Evolutionary conservation across 495 filamentous ascomycete genomes (phyloP).

Genomic region (Thermochaetoides thermophila): DNA sequence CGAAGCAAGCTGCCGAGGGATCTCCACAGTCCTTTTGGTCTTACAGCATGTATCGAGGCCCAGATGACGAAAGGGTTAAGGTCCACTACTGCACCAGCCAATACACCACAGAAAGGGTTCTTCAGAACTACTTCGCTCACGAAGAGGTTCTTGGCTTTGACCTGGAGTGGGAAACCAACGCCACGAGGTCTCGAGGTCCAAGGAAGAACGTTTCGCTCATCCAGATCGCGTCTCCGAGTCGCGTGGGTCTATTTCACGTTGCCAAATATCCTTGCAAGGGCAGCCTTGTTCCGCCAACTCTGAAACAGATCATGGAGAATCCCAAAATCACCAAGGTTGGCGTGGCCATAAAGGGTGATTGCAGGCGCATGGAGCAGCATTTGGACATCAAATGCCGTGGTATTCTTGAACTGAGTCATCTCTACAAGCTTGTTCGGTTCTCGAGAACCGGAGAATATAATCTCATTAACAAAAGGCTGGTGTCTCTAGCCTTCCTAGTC

Average conservation of each 20-base stretch:
- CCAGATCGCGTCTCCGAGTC: slow-evolving; percentile 63
- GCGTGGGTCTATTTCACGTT: slow-evolving; percentile 73
- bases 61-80: slow-evolving; percentile 28
- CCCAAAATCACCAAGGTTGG: slow-evolving; percentile 60
- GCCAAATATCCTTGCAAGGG: slow-evolving; percentile 42
- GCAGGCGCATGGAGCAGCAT: slow-evolving; percentile 50
- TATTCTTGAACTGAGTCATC: slow-evolving; percentile 65
- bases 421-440: slow-evolving; percentile 60
- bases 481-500: slow-evolving; percentile 52
- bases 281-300: slow-evolving; percentile 50
- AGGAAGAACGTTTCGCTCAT: slow-evolving; percentile 60
- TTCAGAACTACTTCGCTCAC: slow-evolving; percentile 48
- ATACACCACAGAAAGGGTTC: slow-evolving; percentile 48
- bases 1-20: slow-evolving; percentile 25
- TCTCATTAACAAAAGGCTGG: slow-evolving; percentile 48
- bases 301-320: slow-evolving; percentile 58
- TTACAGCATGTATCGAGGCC: slow-evolving; percentile 45
- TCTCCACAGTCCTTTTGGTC: slow-evolving; percentile 46
- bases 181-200: slow-evolving; percentile 27
- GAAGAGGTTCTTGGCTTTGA: slow-evolving; percentile 70
- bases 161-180: slow-evolving; percentile 62
- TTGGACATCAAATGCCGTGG: slow-evolving; percentile 48
- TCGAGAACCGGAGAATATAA: slow-evolving; percentile 30
- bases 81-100: slow-evolving; percentile 64
- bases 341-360: slow-evolving; percentile 60